Base-by-base conservation (phyloP, 2,329 filamentous ascomycete species). In the Penicillium paneum region DNA sequence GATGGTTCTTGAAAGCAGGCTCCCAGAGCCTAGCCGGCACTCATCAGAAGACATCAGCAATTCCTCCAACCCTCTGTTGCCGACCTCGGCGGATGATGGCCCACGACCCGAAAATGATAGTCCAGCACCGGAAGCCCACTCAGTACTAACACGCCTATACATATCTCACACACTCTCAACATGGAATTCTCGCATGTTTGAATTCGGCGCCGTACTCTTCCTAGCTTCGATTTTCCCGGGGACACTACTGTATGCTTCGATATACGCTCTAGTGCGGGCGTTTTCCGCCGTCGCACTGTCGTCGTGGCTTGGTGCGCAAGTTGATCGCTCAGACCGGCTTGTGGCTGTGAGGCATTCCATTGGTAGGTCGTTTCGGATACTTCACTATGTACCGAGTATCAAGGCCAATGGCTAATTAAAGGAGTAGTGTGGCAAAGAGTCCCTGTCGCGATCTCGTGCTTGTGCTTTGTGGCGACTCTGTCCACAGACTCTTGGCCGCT, bases 231-330 rank as follows among this genome's bases (percentile, higher is more conserved):
- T 83, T 42, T 86, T 78, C 60, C 81, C 81, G 0, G 72, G 76
- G 0, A 89, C 86, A 0, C 73, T 91, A 21, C 76, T 88, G 21
- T 86, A 83, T 34, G 79, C 86, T 52, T 89, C 87, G 0, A 72
- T 86, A n/a, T 91, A 90, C 64, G 87, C 87, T 0, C 71, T 90
- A 7, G 74, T 79, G 5, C 81, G 88, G 21, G 79, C 82, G 6
- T 71, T 77, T 0, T 76, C 83, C 0, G 85, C 84, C 0, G 80
- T 87, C 4, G 28, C 84, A 0, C 72, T 89, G 7, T 81, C 85
- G 0, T 81, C 83, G 12, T 74, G 75, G 42, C 69, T 90, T 6
- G 88, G 88, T 1, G 64, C 67, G 1, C 77, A 77, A 36, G 81
- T 91, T 35, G 88, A 91, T 67, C 70, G 58, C 0, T 76, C 75